Conservation (phyloP, 169 alveolate genomes). For the Plasmodium gaboni region DNA sequence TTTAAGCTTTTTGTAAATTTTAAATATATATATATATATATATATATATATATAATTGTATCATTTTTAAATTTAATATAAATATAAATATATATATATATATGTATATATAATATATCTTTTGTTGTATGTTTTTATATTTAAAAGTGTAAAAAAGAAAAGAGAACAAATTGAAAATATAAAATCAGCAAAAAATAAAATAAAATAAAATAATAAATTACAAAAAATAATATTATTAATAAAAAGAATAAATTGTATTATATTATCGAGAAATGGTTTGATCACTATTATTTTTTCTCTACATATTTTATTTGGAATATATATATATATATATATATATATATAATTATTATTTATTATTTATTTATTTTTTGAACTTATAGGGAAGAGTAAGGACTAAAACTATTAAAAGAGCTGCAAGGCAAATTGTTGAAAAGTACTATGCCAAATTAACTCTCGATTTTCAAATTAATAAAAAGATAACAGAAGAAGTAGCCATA, state of each 20-base stretch:
- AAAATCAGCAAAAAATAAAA: neutral
- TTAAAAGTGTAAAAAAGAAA: neutral
- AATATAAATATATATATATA: no score
- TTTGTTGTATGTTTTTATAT: neutral
- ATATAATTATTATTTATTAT: neutral
- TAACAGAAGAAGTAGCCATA: constrained; percentile 98
- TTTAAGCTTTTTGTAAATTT: no score
- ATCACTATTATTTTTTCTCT: neutral
- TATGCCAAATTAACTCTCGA: constrained; percentile 96
- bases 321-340: constrained; percentile 10
- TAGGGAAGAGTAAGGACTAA: constrained; percentile 99
- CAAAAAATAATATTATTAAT: neutral
- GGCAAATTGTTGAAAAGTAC: constrained; percentile 98
- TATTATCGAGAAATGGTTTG: neutral
- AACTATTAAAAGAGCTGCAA: constrained; percentile 99
- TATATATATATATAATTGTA: neutral
- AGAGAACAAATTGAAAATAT: neutral
- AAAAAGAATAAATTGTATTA: constrained; percentile 1
- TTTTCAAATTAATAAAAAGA: constrained; percentile 99
- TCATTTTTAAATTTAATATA: neutral
- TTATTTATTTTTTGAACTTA: constrained; percentile 8
- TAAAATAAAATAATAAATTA: neutral
- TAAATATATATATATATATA: neutral
- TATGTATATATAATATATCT: no score
- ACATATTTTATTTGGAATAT: neutral